phyloP scores from a whole-genome alignment of 139 green algal species.

The Ostreobium quekettii region DNA sequence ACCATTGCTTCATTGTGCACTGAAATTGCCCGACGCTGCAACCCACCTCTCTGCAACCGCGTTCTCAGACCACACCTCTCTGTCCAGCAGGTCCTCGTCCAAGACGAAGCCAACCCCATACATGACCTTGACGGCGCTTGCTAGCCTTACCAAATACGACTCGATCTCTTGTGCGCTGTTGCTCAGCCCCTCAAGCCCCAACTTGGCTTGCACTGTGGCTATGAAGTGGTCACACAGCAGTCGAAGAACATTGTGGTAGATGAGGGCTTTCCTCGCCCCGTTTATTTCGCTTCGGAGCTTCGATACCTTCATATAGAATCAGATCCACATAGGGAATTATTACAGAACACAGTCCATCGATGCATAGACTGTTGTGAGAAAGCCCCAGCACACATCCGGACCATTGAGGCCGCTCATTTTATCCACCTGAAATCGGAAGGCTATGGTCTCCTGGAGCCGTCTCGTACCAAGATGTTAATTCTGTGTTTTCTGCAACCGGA shows the following conservation, averaged over 20 bases:
- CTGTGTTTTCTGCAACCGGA: no score
- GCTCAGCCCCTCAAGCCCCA: neutral
- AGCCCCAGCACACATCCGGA: no score
- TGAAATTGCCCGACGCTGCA: no score
- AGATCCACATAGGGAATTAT: no score
- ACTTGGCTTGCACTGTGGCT: neutral
- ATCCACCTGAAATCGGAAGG: no score
- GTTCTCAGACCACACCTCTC: neutral
- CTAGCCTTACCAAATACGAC: neutral
- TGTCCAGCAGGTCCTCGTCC: neutral
- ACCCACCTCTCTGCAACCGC: neutral
- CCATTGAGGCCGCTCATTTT: no score
- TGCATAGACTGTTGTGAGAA: no score
- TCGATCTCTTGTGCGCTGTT: neutral
- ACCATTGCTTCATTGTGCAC: no score
- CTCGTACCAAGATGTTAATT: no score
- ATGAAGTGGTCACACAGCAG: slow-evolving; percentile 1
- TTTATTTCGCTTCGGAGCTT: neutral
- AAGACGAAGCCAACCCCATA: neutral
- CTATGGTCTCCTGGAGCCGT: no score
- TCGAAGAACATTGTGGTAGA: neutral
- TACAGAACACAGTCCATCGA: no score
- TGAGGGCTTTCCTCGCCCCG: neutral
- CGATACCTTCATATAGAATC: no score
- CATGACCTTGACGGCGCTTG: neutral